Percentiles rank a stretch among this genome's conserved stretches.
phyloP scores from a whole-genome alignment of 1,284 basidiomycete genomes.

The Melampsora larici-populina region DNA sequence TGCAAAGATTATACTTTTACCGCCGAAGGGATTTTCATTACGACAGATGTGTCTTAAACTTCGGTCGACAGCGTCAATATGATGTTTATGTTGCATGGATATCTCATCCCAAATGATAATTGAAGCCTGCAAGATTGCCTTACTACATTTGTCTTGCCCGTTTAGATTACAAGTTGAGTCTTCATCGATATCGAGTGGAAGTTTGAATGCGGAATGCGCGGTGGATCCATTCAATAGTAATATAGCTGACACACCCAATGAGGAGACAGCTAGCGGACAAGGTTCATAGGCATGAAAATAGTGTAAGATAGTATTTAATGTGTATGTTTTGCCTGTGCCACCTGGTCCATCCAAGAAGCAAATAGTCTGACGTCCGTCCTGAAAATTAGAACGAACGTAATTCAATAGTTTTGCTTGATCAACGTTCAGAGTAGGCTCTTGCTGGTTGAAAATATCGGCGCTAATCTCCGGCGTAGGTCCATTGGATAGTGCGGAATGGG shows the following conservation, averaged over 20 bases:
- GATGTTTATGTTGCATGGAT: background rate
- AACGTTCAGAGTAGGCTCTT: too few species aligned
- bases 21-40: background rate
- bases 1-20: background rate
- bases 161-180: background rate
- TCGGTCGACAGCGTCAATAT: background rate
- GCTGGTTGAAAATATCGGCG: too few species aligned
- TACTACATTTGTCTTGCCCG: background rate
- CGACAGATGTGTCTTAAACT: background rate
- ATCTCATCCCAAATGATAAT: too few species aligned
- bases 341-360: too few species aligned
- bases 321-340: too few species aligned
- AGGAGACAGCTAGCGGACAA: background rate
- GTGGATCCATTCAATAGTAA: background rate
- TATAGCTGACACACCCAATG: background rate
- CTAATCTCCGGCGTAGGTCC: too few species aligned
- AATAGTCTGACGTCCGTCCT: constrained; percentile 2
- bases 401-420: too few species aligned
- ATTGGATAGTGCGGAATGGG: too few species aligned
- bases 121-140: background rate
- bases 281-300: background rate
- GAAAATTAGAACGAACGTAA: too few species aligned
- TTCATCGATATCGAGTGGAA: background rate
- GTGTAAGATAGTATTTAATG: background rate
- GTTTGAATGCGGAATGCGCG: background rate